A percentile compares a stretch with the other conserved stretches of the same genome.
Evolutionary conservation across 108 stramenopile species (phyloP).

Genomic region (Pseudonitzschia pungens): DNA sequence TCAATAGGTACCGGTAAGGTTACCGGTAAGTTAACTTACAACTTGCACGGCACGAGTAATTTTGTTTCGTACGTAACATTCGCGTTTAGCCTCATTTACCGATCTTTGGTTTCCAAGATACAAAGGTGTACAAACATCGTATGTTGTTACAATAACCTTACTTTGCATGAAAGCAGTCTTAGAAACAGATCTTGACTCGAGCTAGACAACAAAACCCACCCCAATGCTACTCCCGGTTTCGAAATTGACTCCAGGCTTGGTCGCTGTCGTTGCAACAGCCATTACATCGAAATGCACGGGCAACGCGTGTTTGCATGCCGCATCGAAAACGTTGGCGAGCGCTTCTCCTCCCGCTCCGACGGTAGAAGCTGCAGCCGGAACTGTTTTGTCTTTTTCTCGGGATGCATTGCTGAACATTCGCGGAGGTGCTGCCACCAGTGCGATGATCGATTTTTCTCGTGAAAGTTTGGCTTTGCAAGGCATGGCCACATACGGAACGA

Average conservation of each 20-base stretch:
- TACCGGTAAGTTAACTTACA: too few species aligned
- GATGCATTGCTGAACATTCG: not conserved
- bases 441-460: constrained; percentile 8
- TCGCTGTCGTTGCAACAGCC: not conserved
- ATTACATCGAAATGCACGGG: not conserved
- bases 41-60: too few species aligned
- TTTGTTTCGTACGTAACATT: too few species aligned
- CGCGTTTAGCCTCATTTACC: too few species aligned
- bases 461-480: constrained; percentile 20
- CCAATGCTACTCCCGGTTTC: not conserved
- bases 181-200: not conserved
- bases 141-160: too few species aligned
- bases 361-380: not conserved
- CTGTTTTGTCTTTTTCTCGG: not conserved
- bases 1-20: too few species aligned
- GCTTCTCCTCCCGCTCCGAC: not conserved
- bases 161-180: too few species aligned
- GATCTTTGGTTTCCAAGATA: too few species aligned
- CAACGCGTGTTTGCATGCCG: not conserved
- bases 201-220: too few species aligned
- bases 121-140: too few species aligned
- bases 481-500: constrained; percentile 24
- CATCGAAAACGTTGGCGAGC: not conserved
- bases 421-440: constrained; percentile 1
- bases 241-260: not conserved